Evolutionary conservation across 805 yeast genomes (phyloP).

Genomic region (Kazachstania kunashirensis): DNA sequence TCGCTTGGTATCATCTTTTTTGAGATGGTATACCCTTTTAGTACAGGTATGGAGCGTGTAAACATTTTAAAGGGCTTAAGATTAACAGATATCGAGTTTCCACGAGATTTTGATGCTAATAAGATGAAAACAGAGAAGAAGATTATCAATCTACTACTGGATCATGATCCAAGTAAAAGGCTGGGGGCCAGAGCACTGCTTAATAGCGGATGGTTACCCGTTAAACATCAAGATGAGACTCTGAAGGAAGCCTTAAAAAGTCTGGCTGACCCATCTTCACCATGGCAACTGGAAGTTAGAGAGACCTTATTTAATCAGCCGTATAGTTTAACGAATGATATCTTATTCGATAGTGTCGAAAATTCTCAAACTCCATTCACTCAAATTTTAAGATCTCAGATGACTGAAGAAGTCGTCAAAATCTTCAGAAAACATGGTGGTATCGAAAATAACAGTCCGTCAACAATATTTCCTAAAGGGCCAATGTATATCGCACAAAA

Average conservation of each 20-base stretch:
- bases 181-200: constrained; percentile 73
- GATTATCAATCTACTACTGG: constrained; percentile 56
- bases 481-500: constrained; percentile 57
- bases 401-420: constrained; percentile 48
- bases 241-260: constrained; percentile 82
- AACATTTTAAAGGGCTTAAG: constrained; percentile 60
- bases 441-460: constrained; percentile 55
- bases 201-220: constrained; percentile 76
- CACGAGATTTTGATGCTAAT: constrained; percentile 49
- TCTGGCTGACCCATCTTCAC: constrained; percentile 80
- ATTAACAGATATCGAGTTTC: constrained; percentile 51
- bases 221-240: constrained; percentile 80
- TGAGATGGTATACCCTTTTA: constrained; percentile 79
- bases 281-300: constrained; percentile 90
- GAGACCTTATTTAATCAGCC: constrained; percentile 80
- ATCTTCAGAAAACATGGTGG: constrained; percentile 83
- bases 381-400: constrained; percentile 47
- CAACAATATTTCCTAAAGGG: constrained; percentile 72
- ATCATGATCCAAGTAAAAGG: constrained; percentile 68
- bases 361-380: constrained; percentile 33
- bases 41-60: constrained; percentile 93
- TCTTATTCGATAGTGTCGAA: constrained; percentile 56
- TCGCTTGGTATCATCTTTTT: constrained; percentile 91
- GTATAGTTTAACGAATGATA: constrained; percentile 72
- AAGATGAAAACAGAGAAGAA: constrained; percentile 51